These are phyloP conservation scores for Nissolia schottii DNA, from an alignment of 306 rosid species.

Conservation along the genomic window DNA sequence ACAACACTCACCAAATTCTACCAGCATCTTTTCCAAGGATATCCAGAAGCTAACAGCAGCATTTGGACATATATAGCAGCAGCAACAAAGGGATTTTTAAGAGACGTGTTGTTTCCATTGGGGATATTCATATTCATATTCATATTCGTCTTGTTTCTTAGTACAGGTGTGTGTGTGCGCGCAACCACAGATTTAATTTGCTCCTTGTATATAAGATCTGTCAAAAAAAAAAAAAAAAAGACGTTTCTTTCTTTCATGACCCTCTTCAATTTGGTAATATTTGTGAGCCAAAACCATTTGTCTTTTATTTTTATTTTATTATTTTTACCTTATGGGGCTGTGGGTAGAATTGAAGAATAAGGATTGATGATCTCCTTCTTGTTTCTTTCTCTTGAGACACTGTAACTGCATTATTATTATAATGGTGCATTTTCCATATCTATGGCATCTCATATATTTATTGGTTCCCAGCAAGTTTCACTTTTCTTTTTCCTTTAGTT, in stretches of 20 bases:
- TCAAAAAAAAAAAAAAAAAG: background rate
- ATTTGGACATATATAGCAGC: slow-evolving; percentile 44
- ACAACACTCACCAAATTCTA: slow-evolving; percentile 24
- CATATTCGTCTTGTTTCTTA: no score
- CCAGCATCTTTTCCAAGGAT: slow-evolving; percentile 33
- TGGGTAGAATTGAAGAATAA: slow-evolving; percentile 37
- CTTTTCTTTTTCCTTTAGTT: slow-evolving; percentile 10
- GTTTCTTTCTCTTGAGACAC: background rate
- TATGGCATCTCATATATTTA: slow-evolving; percentile 15
- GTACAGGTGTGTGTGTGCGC: slow-evolving; percentile 37
- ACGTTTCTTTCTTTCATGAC: slow-evolving; percentile 25
- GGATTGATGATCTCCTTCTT: slow-evolving; percentile 23
- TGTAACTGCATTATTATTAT: slow-evolving; percentile 27
- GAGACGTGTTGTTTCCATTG: background rate
- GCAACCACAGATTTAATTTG: slow-evolving; percentile 31
- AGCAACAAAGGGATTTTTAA: background rate
- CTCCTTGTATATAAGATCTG: slow-evolving; percentile 35
- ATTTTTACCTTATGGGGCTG: slow-evolving; percentile 18
- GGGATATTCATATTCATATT: no score
- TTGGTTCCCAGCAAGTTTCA: slow-evolving; percentile 2
- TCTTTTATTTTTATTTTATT: background rate
- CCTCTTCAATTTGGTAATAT: slow-evolving; percentile 23
- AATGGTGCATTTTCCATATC: slow-evolving; percentile 30
- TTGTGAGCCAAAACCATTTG: slow-evolving; percentile 35
- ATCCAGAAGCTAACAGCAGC: slow-evolving; percentile 41